These are phyloP conservation scores for Tulasnella sp. DNA, from an alignment of 768 basidiomycete genomes.

Conservation along the genomic window DNA sequence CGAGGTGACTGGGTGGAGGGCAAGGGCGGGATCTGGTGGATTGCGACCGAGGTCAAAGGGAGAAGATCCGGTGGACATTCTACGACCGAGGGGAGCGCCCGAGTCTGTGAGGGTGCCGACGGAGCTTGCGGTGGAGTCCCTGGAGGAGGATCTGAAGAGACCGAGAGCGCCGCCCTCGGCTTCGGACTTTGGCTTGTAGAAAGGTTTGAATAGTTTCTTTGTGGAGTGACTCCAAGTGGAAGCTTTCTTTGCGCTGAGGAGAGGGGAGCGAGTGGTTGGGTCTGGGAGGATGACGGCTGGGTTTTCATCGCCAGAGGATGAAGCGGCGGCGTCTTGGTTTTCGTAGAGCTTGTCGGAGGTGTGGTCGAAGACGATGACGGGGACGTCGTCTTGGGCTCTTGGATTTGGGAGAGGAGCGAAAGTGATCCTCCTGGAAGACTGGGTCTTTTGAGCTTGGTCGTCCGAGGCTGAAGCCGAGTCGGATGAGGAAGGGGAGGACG, in stretches of 20 bases:
- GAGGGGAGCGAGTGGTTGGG: background rate
- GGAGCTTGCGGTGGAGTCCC: slow-evolving; percentile 26
- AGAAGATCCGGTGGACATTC: slow-evolving; percentile 13
- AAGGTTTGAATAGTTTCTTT: slow-evolving; percentile 29
- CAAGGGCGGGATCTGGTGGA: slow-evolving; percentile 24
- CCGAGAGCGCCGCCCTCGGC: slow-evolving; percentile 15
- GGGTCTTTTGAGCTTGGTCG: background rate
- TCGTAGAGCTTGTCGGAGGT: slow-evolving; percentile 21
- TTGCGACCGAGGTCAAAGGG: slow-evolving; percentile 18
- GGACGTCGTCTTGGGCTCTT: slow-evolving; percentile 26
- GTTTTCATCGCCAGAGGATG: slow-evolving; percentile 7
- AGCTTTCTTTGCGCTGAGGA: background rate
- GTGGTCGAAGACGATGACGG: slow-evolving; percentile 29
- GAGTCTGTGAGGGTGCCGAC: slow-evolving; percentile 7
- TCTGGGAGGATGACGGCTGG: slow-evolving; percentile 1
- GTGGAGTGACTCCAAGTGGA: slow-evolving; percentile 14
- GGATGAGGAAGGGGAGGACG: slow-evolving; percentile 12
- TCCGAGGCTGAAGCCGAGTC: slow-evolving; percentile 9
- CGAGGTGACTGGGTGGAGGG: slow-evolving; percentile 20
- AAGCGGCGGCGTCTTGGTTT: background rate
- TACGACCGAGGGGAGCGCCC: slow-evolving; percentile 3
- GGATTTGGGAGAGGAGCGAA: slow-evolving; percentile 84
- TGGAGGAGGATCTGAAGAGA: slow-evolving; percentile 24
- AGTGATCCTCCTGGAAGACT: slow-evolving; percentile 37
- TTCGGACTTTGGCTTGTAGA: slow-evolving; percentile 18